phyloP scores from a whole-genome alignment of 2,329 filamentous ascomycete genomes.

The Leptoxyphium fumago region DNA sequence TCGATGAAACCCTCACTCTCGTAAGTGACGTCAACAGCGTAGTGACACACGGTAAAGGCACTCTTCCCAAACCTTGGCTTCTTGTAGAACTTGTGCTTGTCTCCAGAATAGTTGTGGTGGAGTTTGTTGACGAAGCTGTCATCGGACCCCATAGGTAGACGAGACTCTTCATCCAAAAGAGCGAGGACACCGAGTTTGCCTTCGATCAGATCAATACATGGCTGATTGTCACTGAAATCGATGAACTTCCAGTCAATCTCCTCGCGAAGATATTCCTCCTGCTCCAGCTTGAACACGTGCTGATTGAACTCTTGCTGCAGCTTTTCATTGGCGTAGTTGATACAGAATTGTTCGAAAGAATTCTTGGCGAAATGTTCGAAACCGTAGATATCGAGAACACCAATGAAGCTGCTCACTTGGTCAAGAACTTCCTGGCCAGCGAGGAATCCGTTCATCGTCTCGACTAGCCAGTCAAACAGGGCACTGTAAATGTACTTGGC shows the following conservation, averaged over 20 bases:
- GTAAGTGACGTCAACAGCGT: conserved; percentile 94
- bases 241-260: conserved; percentile 99
- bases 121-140: conserved; percentile 94
- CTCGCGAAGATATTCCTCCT: conserved; percentile 92
- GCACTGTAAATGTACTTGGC: conserved; percentile 98
- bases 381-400: conserved; percentile 96
- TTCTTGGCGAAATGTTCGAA: conserved; percentile 99
- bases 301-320: conserved; percentile 98
- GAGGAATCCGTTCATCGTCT: conserved; percentile 81
- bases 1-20: conserved; percentile 99
- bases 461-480: conserved; percentile 97
- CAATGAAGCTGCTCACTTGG: conserved; percentile 80
- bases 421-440: conserved; percentile 77
- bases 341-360: conserved; percentile 99
- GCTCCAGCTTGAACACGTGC: conserved; percentile 97
- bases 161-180: conserved; percentile 87
- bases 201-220: conserved; percentile 96
- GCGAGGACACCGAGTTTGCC: conserved; percentile 89
- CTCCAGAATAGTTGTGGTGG: conserved; percentile 77
- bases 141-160: conserved; percentile 91
- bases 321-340: conserved; percentile 99
- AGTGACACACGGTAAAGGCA: conserved; percentile 94
- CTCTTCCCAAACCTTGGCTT: conserved; percentile 97
- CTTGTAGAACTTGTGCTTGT: conserved; percentile 96
- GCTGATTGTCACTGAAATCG: conserved; percentile 97